Conservation (phyloP, 306 rosid species). For the Citrullus colocynthis region DNA sequence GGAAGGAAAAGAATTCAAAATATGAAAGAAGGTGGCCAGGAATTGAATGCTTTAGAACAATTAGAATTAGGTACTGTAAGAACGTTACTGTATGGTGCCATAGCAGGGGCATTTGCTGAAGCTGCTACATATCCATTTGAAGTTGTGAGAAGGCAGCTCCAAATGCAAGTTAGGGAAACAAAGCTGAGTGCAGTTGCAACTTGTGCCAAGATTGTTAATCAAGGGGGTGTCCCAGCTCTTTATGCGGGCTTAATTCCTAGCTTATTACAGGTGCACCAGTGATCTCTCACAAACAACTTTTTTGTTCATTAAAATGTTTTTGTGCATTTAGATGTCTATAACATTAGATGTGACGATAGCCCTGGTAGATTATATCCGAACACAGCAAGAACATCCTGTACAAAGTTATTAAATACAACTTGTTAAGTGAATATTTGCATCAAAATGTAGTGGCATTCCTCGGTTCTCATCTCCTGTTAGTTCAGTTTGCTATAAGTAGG, state of each 20-base stretch:
- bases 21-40: constrained; percentile 51
- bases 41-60: constrained; percentile 73
- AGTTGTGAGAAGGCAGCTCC: constrained; percentile 89
- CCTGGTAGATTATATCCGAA: neutral
- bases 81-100: constrained; percentile 72
- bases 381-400: neutral
- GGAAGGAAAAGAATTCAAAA: constrained; percentile 62
- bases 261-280: constrained; percentile 49
- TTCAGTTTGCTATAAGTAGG: neutral
- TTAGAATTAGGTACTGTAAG: constrained; percentile 79
- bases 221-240: constrained; percentile 80
- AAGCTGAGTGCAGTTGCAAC: constrained; percentile 66
- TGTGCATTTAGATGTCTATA: neutral
- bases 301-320: neutral
- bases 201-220: constrained; percentile 60
- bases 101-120: constrained; percentile 91
- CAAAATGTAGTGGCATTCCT: neutral
- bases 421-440: neutral
- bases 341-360: neutral
- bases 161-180: constrained; percentile 71
- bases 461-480: neutral
- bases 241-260: constrained; percentile 91
- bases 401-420: neutral
- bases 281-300: neutral
- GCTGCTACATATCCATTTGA: constrained; percentile 96